These are phyloP conservation scores for Apophysomyces elegans DNA, from an alignment of 371 early-diverging fungal species.

Conservation along the genomic window DNA sequence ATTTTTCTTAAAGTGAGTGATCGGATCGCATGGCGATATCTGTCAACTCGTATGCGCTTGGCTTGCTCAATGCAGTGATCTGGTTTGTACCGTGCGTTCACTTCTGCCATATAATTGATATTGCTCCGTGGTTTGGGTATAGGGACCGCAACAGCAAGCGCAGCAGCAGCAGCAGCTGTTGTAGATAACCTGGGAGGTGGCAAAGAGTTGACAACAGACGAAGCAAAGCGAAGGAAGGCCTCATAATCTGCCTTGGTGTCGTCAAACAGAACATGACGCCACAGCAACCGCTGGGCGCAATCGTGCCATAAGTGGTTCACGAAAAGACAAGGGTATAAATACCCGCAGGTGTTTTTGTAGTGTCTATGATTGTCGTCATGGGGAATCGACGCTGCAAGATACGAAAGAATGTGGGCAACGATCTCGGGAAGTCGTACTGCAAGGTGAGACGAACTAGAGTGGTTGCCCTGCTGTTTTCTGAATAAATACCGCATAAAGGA, in stretches of 20 bases:
- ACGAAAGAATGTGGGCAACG: slow-evolving; percentile 39
- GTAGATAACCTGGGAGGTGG: neutral
- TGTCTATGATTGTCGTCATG: neutral
- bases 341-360: slow-evolving; percentile 7
- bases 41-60: slow-evolving; percentile 8
- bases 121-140: slow-evolving; percentile 1
- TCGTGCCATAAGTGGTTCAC: slow-evolving; percentile 52
- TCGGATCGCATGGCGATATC: slow-evolving; percentile 34
- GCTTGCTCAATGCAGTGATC: neutral
- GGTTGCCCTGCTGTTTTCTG: slow-evolving; percentile 13
- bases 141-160: slow-evolving; percentile 22
- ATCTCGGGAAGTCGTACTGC: slow-evolving; percentile 44
- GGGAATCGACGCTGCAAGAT: slow-evolving; percentile 16
- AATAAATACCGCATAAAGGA: slow-evolving; percentile 15
- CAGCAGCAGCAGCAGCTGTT: slow-evolving; percentile 12
- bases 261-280: slow-evolving; percentile 40
- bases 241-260: slow-evolving; percentile 26
- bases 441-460: slow-evolving; percentile 19
- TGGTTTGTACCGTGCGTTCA: neutral
- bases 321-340: slow-evolving; percentile 38
- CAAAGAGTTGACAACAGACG: slow-evolving; percentile 1
- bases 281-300: slow-evolving; percentile 36
- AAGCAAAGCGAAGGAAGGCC: slow-evolving; percentile 18
- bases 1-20: slow-evolving; percentile 42
- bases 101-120: neutral